phyloP scores from a whole-genome alignment of 176 grass and related monocot species.

The Alopecurus myosuroides region DNA sequence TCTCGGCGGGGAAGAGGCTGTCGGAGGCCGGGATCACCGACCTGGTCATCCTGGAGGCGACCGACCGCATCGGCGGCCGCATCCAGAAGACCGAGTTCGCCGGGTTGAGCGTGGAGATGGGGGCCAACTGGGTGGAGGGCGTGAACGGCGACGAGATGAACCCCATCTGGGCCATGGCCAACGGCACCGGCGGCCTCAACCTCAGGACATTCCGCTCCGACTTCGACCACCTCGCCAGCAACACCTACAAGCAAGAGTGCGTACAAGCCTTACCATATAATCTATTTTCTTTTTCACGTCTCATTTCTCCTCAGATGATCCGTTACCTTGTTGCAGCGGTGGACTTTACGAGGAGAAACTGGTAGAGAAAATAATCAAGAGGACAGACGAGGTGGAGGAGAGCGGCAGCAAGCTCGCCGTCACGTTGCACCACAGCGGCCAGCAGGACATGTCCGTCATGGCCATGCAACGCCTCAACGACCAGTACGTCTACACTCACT shows the following conservation, averaged over 20 bases:
- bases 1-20: constrained; percentile 59
- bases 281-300: no score
- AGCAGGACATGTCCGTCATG: constrained; percentile 38
- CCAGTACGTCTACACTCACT: constrained; percentile 20
- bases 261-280: not conserved
- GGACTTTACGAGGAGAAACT: not conserved
- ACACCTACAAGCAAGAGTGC: constrained; percentile 51
- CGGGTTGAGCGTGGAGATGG: constrained; percentile 50
- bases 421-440: constrained; percentile 26
- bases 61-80: constrained; percentile 54
- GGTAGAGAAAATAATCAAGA: constrained; percentile 15
- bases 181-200: constrained; percentile 23
- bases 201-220: constrained; percentile 52
- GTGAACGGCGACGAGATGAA: constrained; percentile 38
- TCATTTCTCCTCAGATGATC: not conserved
- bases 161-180: constrained; percentile 56
- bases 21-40: constrained; percentile 48
- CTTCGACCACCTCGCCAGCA: constrained; percentile 31
- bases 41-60: constrained; percentile 58
- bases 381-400: not conserved
- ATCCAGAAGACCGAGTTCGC: constrained; percentile 57
- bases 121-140: constrained; percentile 70
- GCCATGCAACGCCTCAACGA: constrained; percentile 49
- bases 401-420: constrained; percentile 1
- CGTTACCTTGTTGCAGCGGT: constrained; percentile 14